Evolutionary conservation across 306 rosid species (phyloP).

Genomic region (Ormosia emarginata): DNA sequence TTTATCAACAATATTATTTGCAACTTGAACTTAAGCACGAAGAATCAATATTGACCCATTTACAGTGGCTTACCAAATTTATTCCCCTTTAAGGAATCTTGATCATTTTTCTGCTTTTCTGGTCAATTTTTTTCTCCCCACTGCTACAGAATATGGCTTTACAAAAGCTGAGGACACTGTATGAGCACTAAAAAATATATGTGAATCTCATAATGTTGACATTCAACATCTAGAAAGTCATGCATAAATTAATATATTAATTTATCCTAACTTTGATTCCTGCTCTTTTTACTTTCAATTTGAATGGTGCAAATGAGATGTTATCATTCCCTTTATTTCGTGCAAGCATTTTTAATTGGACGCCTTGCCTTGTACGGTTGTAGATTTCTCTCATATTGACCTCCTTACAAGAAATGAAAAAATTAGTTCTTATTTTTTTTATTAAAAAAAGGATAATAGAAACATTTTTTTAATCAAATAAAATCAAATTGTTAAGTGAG

Average conservation of each 20-base stretch:
- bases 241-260: not conserved
- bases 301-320: slow-evolving; percentile 35
- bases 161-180: slow-evolving; percentile 3
- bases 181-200: slow-evolving; percentile 7
- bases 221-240: not conserved
- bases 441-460: not conserved
- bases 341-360: slow-evolving; percentile 22
- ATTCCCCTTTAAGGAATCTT: not conserved
- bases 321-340: slow-evolving; percentile 23
- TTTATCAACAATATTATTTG: not conserved
- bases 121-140: not conserved
- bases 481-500: not conserved
- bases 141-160: slow-evolving; percentile 23
- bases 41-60: not conserved
- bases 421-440: not conserved
- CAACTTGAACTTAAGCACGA: not conserved
- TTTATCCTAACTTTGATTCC: slow-evolving; percentile 31
- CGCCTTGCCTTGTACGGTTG: slow-evolving; percentile 21
- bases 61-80: not conserved
- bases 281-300: slow-evolving; percentile 19
- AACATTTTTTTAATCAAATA: not conserved
- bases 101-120: not conserved
- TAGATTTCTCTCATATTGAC: slow-evolving; percentile 6
- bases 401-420: not conserved
- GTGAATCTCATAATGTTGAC: slow-evolving; percentile 30